A percentile compares a stretch with the other conserved stretches of the same genome.
These are phyloP conservation scores for Smallanthus sonchifolius DNA, from an alignment of 129 eudicot genomes.

Conservation along the genomic window DNA sequence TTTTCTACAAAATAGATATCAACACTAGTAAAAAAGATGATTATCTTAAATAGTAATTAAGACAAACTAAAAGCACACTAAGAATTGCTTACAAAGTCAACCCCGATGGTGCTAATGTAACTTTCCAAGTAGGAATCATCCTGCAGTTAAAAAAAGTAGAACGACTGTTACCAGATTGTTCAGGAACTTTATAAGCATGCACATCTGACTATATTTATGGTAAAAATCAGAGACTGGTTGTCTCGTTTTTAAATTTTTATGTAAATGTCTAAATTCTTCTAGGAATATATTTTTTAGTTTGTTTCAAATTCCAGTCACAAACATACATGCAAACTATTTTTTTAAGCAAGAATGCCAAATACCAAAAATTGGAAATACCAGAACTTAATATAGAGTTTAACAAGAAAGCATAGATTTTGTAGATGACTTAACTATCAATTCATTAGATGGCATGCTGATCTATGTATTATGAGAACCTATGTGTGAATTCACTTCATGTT, in stretches of 20 bases:
- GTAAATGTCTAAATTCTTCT: background rate
- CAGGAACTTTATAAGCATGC: background rate
- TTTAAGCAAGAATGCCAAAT: background rate
- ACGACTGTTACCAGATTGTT: background rate
- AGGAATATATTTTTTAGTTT: background rate
- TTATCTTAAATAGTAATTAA: background rate
- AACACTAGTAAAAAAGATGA: background rate
- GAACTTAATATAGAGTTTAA: background rate
- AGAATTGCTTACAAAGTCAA: slow-evolving; percentile 78
- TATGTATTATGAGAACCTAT: background rate
- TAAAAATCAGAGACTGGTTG: background rate
- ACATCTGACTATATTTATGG: background rate
- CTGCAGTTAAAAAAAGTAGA: slow-evolving; percentile 34
- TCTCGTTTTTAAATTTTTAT: background rate
- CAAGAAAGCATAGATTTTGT: background rate
- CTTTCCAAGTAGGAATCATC: slow-evolving; percentile 96
- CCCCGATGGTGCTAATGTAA: slow-evolving; percentile 98
- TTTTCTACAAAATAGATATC: slow-evolving; percentile 52
- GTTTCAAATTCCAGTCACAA: background rate
- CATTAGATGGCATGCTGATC: background rate
- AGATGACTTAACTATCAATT: background rate
- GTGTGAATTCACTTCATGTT: background rate
- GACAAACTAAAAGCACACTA: slow-evolving; percentile 1
- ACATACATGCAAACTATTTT: background rate
- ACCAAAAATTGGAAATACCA: background rate